phyloP scores from a whole-genome alignment of 1,139 yeast genomes.

The Geotrichum restrictum region DNA sequence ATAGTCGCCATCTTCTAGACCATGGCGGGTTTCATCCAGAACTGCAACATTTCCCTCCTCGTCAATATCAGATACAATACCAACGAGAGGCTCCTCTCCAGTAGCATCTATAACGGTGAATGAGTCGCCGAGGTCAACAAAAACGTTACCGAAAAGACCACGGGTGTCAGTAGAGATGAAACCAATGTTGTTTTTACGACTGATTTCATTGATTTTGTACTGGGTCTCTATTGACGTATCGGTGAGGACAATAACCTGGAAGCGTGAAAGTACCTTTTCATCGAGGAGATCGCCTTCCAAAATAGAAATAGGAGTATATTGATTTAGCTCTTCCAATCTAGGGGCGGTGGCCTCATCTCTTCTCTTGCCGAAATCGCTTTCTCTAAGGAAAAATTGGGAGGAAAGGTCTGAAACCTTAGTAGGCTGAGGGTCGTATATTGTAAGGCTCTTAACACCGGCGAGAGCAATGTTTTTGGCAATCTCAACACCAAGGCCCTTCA shows the following conservation, averaged over 20 bases:
- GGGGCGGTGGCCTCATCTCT: conserved; percentile 68
- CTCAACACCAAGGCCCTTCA: conserved; percentile 89
- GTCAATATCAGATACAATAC: conserved; percentile 85
- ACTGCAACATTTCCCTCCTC: conserved; percentile 87
- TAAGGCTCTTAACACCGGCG: conserved; percentile 92
- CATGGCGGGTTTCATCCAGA: conserved; percentile 89
- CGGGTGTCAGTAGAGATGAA: conserved; percentile 77
- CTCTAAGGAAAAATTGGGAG: conserved; percentile 78
- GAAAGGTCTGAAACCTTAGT: conserved; percentile 71
- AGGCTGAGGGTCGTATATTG: conserved; percentile 78
- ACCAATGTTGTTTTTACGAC: conserved; percentile 70
- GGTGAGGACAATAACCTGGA: conserved; percentile 80
- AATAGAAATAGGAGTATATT: conserved; percentile 83
- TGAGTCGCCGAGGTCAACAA: conserved; percentile 82
- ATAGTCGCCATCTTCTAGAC: conserved; percentile 84
- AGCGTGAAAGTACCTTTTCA: conserved; percentile 48
- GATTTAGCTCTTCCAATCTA: conserved; percentile 74
- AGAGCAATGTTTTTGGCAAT: conserved; percentile 94
- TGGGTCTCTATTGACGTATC: conserved; percentile 72
- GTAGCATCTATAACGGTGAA: conserved; percentile 79
- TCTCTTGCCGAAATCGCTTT: conserved; percentile 67
- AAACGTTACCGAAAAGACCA: conserved; percentile 84
- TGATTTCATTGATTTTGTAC: conserved; percentile 65
- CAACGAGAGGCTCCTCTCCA: conserved; percentile 88
- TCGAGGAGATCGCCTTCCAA: conserved; percentile 48